Base-by-base conservation (phyloP, 768 basidiomycete genomes). In the Mycena kentingensis region DNA sequence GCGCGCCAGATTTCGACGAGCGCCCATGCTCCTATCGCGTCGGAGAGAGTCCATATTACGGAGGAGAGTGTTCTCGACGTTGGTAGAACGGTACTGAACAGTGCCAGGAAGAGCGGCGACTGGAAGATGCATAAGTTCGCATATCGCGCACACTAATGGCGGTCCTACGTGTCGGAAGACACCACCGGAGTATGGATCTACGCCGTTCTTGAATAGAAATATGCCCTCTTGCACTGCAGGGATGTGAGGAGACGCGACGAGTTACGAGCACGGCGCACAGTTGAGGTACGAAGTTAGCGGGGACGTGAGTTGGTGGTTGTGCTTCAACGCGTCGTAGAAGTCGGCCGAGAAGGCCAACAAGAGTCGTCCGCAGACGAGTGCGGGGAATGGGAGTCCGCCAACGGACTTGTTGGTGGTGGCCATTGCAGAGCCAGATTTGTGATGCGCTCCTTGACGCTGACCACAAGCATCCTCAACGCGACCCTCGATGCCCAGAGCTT, bases 131-230 rank as follows among this genome's bases (percentile, higher is more conserved):
- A 49, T 54, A 19, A 35, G 51, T 25, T 25, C 15, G 55, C 52
- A 50, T 22, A n/a, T 24, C 46, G 54, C 32, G 27, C 34, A 18
- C 37, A 4, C 5, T 22, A 26, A 32, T 43, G 24, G 34, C n/a
- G 32, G 7, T 58, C 88, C 54, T 70, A 95, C 94, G 69, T 96
- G 93, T 63, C 86, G 81, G 65, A 96, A 92, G 10, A 84, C 72
- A 5, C 91, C 90, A 34, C 93, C 94, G 51, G 86, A 80, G 60
- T 97, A 98, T 26, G 94, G 94, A 65, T 94, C 83, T 21, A 91
- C 73, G n/a, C 82, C 84, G 70, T 88, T 74, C 35, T 78, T 73
- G 56, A 85, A 86, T 15, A 98, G 79, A 70, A 86, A 93, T 4
- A 96, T 77, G 16, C 94, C 95, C 70, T 98, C 96, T 65, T 85